Base-by-base conservation (phyloP, 768 basidiomycete species). In the Trametes cingulata region DNA sequence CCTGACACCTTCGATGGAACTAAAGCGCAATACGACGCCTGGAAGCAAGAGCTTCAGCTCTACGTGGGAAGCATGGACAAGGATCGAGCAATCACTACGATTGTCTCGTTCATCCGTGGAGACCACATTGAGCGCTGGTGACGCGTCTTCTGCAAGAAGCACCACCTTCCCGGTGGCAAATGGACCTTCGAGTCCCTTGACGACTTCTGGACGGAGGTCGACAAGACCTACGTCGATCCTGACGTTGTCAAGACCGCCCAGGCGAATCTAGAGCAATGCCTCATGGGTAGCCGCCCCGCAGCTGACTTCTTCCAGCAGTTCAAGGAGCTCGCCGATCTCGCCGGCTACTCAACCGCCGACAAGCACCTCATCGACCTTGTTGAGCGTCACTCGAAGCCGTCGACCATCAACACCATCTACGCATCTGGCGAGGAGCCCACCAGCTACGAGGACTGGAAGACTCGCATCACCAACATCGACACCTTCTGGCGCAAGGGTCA, bases 301-400 rank as follows among this genome's bases (percentile, higher is more conserved):
- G 22, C n/a, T 7, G 58, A 60, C 15, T 60, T 53, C 52, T 53
- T 60, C 39, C 35, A 40, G 14, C 42, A 52, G 2, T 60, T 45
- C 36, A 51, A 60, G 42, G 42, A 60, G 17, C 39, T 60, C 8
- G 15, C 22, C 24, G 27, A 45, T 10, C 39, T 27, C 20, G 58
- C 50, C 13, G 42, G 37, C 1, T 46, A 41, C 17, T 17, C 46
- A 4, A 41, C 40, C 4, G 7, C 24, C 14, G 42, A 36, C 20
- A n/a, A 3, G 3, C 24, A 47, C 45, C 20, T 37, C 9, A 6
- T 53, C 36, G 24, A 27, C 17, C 25, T 42, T 9, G 22, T 60
- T 9, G 15, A 47, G 20, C 36, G 48, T 15, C 24, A 37, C 39
- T 22, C 48, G 20, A 24, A 27, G 5, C 9, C 9, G 20, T 9